Base-by-base conservation (phyloP, 768 basidiomycete species). In the Rhizopogon sp. region DNA sequence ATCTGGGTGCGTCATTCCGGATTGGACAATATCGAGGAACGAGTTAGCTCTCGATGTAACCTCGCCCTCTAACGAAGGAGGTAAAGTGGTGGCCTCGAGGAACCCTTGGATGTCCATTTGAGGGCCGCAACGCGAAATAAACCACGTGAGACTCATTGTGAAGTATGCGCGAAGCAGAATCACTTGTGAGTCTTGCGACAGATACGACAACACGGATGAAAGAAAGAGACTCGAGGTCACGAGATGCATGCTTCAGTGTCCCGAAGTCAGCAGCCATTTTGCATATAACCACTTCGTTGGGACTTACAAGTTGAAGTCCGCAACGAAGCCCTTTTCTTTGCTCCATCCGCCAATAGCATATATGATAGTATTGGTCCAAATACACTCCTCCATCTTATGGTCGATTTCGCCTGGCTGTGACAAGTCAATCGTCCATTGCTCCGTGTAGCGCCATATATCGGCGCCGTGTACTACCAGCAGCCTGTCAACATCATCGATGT, bases 331-430 rank as follows among this genome's bases (percentile, higher is more conserved):
- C 0, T 77, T 79, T 28, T 76, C 73, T 64, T 82, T 82, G 35
- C 72, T 68, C 72, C 76, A 81, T 3, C 81, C 85, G 8, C 76
- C 78, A 17, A 82, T 69, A 2, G 76, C 83, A 58, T 83, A 89
- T 20, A 84, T 60, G n/a, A 86, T 55, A 0, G 70, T 70, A 43
- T 73, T 76, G 22, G 77, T 67, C 82, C 84, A 89, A 5, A 71
- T 63, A 3, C 90, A 58, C 60, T 90, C 87, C 58, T 84, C 82
- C 31, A 84, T 73, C 65, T 85, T 88, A 20, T 71, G 65, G 16
- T 75, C 72, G 8, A 82, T 59, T 57, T 76, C 72, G 39, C 69
- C 59, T 39, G 73, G 58, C 50, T 71, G 56, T 42, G 56, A 54
- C 43, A 68, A 56, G 52, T 79, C 68, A 22, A 76, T 43, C 5